Base-by-base conservation (phyloP, 1,139 yeast genomes). In the Lizanozyma gosingica region DNA sequence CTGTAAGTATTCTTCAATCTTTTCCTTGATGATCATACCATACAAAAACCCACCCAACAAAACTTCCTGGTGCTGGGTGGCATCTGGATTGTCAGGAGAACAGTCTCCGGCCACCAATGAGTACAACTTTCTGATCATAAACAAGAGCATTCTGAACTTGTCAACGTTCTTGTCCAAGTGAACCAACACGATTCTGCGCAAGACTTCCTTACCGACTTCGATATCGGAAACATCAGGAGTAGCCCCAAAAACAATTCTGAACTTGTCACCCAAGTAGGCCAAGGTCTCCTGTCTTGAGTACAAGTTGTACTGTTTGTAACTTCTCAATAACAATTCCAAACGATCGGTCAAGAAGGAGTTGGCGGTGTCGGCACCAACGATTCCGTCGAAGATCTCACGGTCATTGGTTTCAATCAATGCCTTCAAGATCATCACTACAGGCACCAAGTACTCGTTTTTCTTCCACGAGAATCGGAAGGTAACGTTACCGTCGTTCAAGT, bases 281-380 rank as follows among this genome's bases (percentile, higher is more conserved):
- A 92, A 71, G 15, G 96, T 85, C 60, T 92, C 95, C 53, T 85
- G 80, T 56, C 83, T 83, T 34, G 94, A 80, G 55, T 83, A 73
- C 45, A 92, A 71, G 45, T 76, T 74, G 67, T 90, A 92, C 37
- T 74, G 69, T 62, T 92, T 92, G 73, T 81, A 92, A 38, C 88
- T 79, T 65, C 97, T 80, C 55, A 92, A 72, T 56, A 92, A 71
- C 57, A 94, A 73, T 67, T 92, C 99, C 62, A 94, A 76, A 74
- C 98, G 95, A 77, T 94, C 98, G 32, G 98, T 92, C 61, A 92
- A 76, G 73, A 92, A 92, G 18, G 97, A 88, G 65, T 92, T 88
- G 39, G 76, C 69, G 39, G 80, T 69, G 58, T 90, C 97, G 18
- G 88, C 67, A 53, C 97, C 98, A 35, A 90, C 92, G 48, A 92